Base-by-base conservation (phyloP, 495 filamentous ascomycete species). In the Trichoderma gamsii region DNA sequence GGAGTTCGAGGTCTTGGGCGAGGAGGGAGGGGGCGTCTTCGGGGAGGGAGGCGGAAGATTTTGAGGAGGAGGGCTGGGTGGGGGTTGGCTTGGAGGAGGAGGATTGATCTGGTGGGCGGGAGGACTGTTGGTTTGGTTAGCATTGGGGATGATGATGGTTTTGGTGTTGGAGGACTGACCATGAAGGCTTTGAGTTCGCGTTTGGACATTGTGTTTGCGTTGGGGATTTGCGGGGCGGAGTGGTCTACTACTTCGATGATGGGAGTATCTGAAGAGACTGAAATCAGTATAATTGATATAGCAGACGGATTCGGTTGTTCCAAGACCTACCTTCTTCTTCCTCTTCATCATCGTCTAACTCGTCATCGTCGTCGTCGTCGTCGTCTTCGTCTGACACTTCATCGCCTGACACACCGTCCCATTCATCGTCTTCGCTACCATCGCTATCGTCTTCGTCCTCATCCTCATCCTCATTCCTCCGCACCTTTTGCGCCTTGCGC, bases 1-100 rank as follows among this genome's bases (percentile, higher is more conserved):
- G 93, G 23, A 99, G 84, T 12, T 90, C 93, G 27, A 98, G 86
- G 72, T 99, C 95, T 74, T 97, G 95, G 78, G 94, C 94, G 3
- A 97, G 80, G 69, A 83, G 76, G 21, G 81, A 78, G 44, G 85
- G 84, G 51, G 78, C 79, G 71, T 83, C 80, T 70, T 84, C 82
- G 44, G 72, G 70, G 64, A 86, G 79, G 3, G 76, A 73, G 21
- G 75, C 65, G 12, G 71, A 67, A 51, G 73, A 70, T 25, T 67
- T 70, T 72, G 77, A 83, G 16, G 71, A 74, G 41, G 72, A 68
- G 11, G 75, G 72, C 18, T 73, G 15, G 32, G 67, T 35, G 32
- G 3, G 12, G 43, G 70, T 18, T 23, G 72, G 66, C 51, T 73
- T 65, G 59, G 75, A 67, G 29, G 74, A 67, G 15, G 75, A 72